Percentiles rank a stretch among this genome's conserved stretches.
Conservation (phyloP, 495 filamentous ascomycete genomes). For the Tuber brumale region DNA sequence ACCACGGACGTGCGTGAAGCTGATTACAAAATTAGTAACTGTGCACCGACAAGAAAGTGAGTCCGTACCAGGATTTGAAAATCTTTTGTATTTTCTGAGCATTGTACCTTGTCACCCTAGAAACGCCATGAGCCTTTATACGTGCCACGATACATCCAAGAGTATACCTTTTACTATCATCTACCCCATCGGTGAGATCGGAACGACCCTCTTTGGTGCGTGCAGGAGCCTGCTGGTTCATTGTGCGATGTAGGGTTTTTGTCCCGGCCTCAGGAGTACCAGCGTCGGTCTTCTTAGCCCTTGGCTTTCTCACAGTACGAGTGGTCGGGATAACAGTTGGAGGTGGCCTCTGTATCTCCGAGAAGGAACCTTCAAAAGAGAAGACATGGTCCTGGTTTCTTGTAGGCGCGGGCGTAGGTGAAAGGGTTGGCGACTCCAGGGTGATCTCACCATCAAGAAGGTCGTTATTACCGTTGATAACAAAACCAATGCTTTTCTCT, state of each 20-base stretch:
- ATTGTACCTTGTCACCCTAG: background rate
- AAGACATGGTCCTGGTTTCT: background rate
- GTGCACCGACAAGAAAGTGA: background rate
- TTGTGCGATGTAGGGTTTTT: constrained; percentile 19
- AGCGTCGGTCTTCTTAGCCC: constrained; percentile 17
- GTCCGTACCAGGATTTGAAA: background rate
- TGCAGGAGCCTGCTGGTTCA: constrained; percentile 24
- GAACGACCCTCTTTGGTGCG: constrained; percentile 4
- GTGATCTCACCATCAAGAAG: background rate
- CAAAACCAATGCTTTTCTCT: background rate
- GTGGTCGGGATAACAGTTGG: background rate
- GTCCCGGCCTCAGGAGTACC: constrained; percentile 20
- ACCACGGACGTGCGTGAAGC: constrained; percentile 27
- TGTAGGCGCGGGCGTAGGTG: background rate
- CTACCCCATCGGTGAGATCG: constrained; percentile 12
- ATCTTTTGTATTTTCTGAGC: background rate
- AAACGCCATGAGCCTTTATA: background rate
- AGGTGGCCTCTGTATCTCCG: constrained; percentile 12
- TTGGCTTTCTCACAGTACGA: constrained; percentile 19
- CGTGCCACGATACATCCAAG: background rate
- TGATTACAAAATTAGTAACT: constrained; percentile 7
- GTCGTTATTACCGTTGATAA: background rate
- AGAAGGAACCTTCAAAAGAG: background rate
- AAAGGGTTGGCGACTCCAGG: background rate
- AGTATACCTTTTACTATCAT: constrained; percentile 21